Evolutionary conservation across 176 grass and related monocot species (phyloP).

Genomic region (Otatea glauca): DNA sequence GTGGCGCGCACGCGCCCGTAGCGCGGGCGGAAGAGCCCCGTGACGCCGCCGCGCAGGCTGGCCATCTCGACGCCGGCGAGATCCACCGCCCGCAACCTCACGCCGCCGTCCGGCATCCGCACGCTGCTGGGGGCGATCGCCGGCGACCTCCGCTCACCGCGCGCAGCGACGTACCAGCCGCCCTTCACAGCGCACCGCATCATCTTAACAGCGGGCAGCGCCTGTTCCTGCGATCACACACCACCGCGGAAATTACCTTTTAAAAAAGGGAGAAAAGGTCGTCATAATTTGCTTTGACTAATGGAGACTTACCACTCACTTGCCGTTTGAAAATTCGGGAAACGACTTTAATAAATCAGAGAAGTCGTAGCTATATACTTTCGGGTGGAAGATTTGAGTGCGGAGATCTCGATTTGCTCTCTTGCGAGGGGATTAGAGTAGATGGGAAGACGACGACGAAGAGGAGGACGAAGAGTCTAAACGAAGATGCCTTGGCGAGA

Average conservation of each 20-base stretch:
- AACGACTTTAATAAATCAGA: neutral
- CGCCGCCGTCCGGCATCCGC: conserved; percentile 53
- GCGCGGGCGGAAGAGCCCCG: conserved; percentile 56
- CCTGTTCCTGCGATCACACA: conserved; percentile 50
- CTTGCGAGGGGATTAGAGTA: neutral
- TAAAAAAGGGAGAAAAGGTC: neutral
- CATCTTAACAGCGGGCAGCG: conserved; percentile 35
- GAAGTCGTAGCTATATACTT: conserved; percentile 1
- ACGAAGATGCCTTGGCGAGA: conserved; percentile 14
- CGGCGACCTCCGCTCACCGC: conserved; percentile 38
- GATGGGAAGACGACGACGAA: neutral
- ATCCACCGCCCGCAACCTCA: conserved; percentile 52
- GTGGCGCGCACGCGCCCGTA: conserved; percentile 52
- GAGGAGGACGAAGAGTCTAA: neutral
- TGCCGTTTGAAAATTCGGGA: neutral
- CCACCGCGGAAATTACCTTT: conserved; percentile 30
- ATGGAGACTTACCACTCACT: neutral
- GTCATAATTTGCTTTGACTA: conserved; percentile 38
- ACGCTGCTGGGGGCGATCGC: conserved; percentile 1
- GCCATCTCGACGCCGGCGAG: conserved; percentile 62
- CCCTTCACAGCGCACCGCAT: conserved; percentile 44
- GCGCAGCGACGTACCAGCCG: conserved; percentile 1
- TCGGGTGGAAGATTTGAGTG: conserved; percentile 19
- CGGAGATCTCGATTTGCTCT: neutral
- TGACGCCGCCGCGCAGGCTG: conserved; percentile 21